Base-by-base conservation (phyloP, 768 basidiomycete species). In the Xerocomellus dryophilus region DNA sequence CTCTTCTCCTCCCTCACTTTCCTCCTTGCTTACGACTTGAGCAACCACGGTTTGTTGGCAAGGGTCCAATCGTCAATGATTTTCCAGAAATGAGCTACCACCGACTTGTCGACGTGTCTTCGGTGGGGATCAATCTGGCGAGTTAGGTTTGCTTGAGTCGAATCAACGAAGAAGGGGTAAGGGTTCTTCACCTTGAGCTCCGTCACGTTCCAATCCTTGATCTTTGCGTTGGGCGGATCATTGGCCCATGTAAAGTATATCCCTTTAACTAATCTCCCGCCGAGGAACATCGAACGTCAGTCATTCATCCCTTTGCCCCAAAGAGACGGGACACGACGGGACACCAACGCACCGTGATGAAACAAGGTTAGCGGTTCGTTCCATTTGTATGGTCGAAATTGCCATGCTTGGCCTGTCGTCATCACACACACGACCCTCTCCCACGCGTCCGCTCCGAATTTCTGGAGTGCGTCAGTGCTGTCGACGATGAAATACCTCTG, bases 341-440 rank as follows among this genome's bases (percentile, higher is more conserved):
- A 29, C 29, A 29, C 10, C 2, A 10, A 31, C 57, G 43, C 59
- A 96, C 95, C 94, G 64, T 98, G 89, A 66, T 97, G 90, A 73
- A 99, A 98, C 25, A 99, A 72, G 47, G 88, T 81, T 55, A 85
- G 84, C 1, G 97, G 97, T 64, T 98, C 94, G 46, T 80, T 85
- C 96, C 96, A 99, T 68, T 96, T 95, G 74, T 98, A 98, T 17
- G 91, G 88, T 53, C 86, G 79, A 73, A 99, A 99, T 68, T 99
- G 97, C 97, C 97, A 98, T 31, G 90, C 88, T 62, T 98, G 96
- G 1, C 97, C 97, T 0, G 97, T 99, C 9, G 97, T 98, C 84
- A 97, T 88, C 15, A 99, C 96, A 60, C 95, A 97, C 5, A 97
- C 88, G 5, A 99, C 97, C 35, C 96, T 82, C 51, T 98, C 94